Evolutionary conservation across 805 yeast genomes (phyloP).

Genomic region (Candida easanensis): DNA sequence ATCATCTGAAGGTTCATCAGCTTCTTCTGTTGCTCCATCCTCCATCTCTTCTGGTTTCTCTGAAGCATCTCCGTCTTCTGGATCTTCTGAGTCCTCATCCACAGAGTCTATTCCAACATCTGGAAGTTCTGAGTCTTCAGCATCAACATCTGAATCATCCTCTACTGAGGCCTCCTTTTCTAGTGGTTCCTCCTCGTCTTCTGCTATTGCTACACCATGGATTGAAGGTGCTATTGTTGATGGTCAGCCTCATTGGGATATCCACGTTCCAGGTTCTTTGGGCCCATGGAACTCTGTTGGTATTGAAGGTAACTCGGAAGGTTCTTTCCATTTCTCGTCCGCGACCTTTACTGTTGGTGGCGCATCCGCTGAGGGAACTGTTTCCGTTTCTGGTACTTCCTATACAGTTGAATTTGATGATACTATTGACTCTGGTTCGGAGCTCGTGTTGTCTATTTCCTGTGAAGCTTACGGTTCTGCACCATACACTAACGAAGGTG

Average conservation of each 20-base stretch:
- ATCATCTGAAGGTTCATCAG: too few species aligned
- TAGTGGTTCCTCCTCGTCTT: neutral
- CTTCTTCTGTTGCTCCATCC: too few species aligned
- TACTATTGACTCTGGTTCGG: slow-evolving; percentile 1
- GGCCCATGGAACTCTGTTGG: slow-evolving; percentile 16
- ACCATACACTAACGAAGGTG: neutral
- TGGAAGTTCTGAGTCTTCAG: neutral
- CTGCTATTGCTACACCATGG: neutral
- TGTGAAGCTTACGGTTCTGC: neutral
- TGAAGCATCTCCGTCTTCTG: neutral
- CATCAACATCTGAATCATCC: neutral
- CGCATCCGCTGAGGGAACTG: neutral
- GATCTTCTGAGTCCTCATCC: neutral
- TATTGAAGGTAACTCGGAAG: slow-evolving; percentile 1
- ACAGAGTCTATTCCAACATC: too few species aligned
- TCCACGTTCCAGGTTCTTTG: neutral
- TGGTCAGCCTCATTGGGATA: neutral
- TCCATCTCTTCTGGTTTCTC: too few species aligned
- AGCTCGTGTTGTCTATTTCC: neutral
- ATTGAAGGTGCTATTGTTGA: neutral
- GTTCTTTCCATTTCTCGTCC: slow-evolving; percentile 11
- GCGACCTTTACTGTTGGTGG: slow-evolving; percentile 13
- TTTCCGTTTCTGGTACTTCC: neutral
- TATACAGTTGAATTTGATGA: slow-evolving; percentile 2
- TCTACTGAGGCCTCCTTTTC: neutral